These are phyloP conservation scores for Stagonosporopsis chrysanthemi DNA, from an alignment of 2,329 filamentous ascomycete species.

Conservation along the genomic window DNA sequence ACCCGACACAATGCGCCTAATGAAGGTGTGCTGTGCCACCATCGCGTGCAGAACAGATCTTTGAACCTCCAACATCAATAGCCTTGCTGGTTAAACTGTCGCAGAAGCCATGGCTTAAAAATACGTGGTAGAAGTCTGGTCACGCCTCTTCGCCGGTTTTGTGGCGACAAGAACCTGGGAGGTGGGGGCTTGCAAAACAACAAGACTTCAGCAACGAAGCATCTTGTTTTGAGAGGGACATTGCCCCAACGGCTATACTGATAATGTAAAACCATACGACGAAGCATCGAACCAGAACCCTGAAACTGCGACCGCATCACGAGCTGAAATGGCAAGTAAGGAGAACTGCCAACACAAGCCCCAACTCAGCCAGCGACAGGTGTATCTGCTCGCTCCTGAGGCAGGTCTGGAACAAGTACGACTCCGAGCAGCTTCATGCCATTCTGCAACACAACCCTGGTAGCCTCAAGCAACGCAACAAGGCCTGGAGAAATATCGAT, in stretches of 20 bases:
- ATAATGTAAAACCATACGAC: background rate
- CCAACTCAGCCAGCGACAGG: slow-evolving; percentile 22
- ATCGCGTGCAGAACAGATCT: background rate
- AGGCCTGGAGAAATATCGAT: slow-evolving; percentile 26
- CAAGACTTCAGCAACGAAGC: too few relatives aligned
- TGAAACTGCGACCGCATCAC: background rate
- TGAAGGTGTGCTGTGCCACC: background rate
- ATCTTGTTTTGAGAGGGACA: background rate
- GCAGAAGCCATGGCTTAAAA: too few relatives aligned
- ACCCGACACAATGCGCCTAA: background rate
- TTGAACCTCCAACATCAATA: background rate
- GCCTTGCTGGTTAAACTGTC: too few relatives aligned
- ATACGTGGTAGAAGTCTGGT: too few relatives aligned
- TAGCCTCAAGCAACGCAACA: slow-evolving; percentile 36
- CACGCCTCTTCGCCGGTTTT: too few relatives aligned
- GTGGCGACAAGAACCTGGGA: too few relatives aligned
- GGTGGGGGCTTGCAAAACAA: too few relatives aligned
- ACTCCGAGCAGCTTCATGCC: slow-evolving; percentile 42
- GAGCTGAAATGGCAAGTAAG: too few relatives aligned
- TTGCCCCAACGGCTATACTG: background rate
- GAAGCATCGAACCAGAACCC: background rate
- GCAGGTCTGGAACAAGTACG: slow-evolving; percentile 20
- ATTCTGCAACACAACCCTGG: slow-evolving; percentile 40
- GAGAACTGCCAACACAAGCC: background rate
- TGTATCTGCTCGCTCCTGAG: slow-evolving; percentile 36